Conservation (phyloP, 768 basidiomycete species). For the Mycena kentingensis region DNA sequence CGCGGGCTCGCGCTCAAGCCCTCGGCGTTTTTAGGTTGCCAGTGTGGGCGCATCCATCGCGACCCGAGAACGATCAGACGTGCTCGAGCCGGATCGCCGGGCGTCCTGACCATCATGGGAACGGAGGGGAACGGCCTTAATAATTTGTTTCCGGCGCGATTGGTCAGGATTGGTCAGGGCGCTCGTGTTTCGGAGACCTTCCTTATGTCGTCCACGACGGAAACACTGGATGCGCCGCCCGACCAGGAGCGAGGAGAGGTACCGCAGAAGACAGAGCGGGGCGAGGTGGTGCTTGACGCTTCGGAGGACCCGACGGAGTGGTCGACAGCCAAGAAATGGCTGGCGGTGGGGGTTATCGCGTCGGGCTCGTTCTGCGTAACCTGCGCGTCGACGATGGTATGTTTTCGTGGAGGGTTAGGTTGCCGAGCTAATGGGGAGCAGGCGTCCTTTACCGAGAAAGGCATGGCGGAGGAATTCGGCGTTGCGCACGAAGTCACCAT, state of each 20-base stretch:
- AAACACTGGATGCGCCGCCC: neutral
- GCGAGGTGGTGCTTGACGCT: constrained; percentile 38
- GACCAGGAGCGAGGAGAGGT: neutral
- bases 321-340: constrained; percentile 47
- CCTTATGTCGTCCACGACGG: too few relatives aligned
- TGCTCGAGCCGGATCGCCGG: too few relatives aligned
- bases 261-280: neutral
- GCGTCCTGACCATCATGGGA: too few relatives aligned
- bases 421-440: constrained; percentile 21
- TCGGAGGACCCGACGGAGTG: constrained; percentile 46
- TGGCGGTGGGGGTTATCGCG: constrained; percentile 48
- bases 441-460: constrained; percentile 66
- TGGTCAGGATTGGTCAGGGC: too few relatives aligned
- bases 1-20: too few relatives aligned
- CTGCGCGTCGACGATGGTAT: constrained; percentile 57
- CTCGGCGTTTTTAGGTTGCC: too few relatives aligned
- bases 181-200: too few relatives aligned
- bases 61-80: too few relatives aligned
- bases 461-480: constrained; percentile 51
- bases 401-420: constrained; percentile 22
- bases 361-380: constrained; percentile 52
- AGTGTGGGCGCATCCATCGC: too few relatives aligned
- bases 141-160: too few relatives aligned
- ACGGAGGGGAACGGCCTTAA: too few relatives aligned
- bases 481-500: constrained; percentile 51